A percentile compares a stretch with the other conserved stretches of the same genome.
These are phyloP conservation scores for Leishmania mexicana DNA, from an alignment of 208 protist species.

Conservation along the genomic window DNA sequence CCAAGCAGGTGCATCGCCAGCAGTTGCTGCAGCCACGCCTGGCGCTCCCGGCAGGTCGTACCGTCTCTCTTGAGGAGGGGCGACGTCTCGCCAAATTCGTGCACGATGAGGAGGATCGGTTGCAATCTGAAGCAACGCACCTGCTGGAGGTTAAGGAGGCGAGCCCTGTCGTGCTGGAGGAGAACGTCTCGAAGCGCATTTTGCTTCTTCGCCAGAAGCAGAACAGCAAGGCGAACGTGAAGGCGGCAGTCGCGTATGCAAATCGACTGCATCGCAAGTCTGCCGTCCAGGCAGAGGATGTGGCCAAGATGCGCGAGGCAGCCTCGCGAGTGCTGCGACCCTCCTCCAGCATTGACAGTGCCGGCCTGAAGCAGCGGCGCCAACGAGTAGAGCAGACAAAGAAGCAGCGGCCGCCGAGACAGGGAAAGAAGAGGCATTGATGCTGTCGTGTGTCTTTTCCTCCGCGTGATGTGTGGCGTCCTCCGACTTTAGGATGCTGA, in stretches of 20 bases:
- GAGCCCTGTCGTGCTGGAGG: slow-evolving; percentile 68
- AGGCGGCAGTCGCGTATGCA: slow-evolving; percentile 65
- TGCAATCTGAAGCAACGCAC: slow-evolving; percentile 50
- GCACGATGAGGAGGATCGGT: slow-evolving; percentile 57
- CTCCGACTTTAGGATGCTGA: neutral
- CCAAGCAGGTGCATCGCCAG: slow-evolving; percentile 73
- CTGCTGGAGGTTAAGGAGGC: slow-evolving; percentile 32
- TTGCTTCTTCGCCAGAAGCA: slow-evolving; percentile 67
- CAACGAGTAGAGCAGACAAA: slow-evolving; percentile 38
- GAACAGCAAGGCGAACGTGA: slow-evolving; percentile 67
- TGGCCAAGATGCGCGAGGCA: slow-evolving; percentile 42
- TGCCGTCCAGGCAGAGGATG: slow-evolving; percentile 33
- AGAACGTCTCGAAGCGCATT: slow-evolving; percentile 71
- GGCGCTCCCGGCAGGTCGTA: slow-evolving; percentile 67
- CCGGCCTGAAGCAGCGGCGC: slow-evolving; percentile 41
- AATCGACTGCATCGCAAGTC: slow-evolving; percentile 39
- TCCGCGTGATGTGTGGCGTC: neutral
- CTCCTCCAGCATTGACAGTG: slow-evolving; percentile 25
- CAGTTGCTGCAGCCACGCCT: slow-evolving; percentile 72
- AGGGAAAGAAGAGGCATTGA: slow-evolving; percentile 24
- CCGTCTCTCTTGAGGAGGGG: slow-evolving; percentile 79
- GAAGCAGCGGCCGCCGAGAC: slow-evolving; percentile 26
- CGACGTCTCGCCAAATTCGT: slow-evolving; percentile 66
- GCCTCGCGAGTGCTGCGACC: slow-evolving; percentile 46
- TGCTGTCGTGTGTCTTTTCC: neutral